These are phyloP conservation scores for Isabelozyma rhagii DNA, from an alignment of 805 yeast genomes.

Conservation along the genomic window DNA sequence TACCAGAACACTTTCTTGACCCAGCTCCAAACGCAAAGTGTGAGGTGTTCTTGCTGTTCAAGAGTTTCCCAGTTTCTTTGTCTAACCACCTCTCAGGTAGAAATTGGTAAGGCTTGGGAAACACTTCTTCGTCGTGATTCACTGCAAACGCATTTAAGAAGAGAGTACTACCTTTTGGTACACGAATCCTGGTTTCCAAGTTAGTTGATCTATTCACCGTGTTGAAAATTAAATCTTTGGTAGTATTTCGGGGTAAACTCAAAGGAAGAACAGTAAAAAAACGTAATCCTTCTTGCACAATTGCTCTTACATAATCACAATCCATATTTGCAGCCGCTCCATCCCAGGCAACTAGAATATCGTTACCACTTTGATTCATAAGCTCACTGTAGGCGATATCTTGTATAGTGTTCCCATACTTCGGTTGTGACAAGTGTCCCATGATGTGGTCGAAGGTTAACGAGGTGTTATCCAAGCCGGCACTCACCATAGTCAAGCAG, in stretches of 20 bases:
- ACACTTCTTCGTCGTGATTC: slow-evolving; percentile 54
- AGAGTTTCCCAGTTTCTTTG: slow-evolving; percentile 10
- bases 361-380: slow-evolving; percentile 26
- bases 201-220: slow-evolving; percentile 11
- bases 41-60: slow-evolving; percentile 7
- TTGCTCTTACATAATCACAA: slow-evolving; percentile 53
- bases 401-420: slow-evolving; percentile 38
- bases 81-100: slow-evolving; percentile 54
- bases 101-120: slow-evolving; percentile 44
- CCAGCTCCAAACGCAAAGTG: slow-evolving; percentile 71
- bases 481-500: slow-evolving; percentile 74
- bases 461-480: slow-evolving; percentile 73
- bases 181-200: slow-evolving; percentile 6
- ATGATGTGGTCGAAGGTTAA: slow-evolving; percentile 58
- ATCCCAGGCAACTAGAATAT: slow-evolving; percentile 31
- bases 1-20: slow-evolving; percentile 69
- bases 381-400: slow-evolving; percentile 42
- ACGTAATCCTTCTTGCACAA: slow-evolving; percentile 62
- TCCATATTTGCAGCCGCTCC: slow-evolving; percentile 19
- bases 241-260: slow-evolving; percentile 60
- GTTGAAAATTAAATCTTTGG: slow-evolving; percentile 44
- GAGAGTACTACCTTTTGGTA: slow-evolving; percentile 57
- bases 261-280: slow-evolving; percentile 65
- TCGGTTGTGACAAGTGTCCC: slow-evolving; percentile 53
- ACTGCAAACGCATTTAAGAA: slow-evolving; percentile 71